Evolutionary conservation across 164 flowering plant genomes (phyloP).

Genomic region (Houttuynia cordata): DNA sequence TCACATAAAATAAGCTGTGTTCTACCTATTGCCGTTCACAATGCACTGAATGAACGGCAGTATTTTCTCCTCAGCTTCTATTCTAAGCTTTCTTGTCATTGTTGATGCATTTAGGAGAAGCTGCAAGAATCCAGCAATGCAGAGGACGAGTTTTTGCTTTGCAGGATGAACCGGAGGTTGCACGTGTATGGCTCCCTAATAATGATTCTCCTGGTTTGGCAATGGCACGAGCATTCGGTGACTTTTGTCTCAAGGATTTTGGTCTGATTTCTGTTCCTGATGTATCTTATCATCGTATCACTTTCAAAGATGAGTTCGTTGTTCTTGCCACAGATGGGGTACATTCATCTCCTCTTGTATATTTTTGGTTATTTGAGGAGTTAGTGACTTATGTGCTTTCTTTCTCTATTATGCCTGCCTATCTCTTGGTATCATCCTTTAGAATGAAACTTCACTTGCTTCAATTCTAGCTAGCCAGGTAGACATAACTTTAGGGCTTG

Average conservation of each 20-base stretch:
- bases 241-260: conserved; percentile 63
- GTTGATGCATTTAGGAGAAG: conserved; percentile 50
- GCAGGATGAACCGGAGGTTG: conserved; percentile 98
- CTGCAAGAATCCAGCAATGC: conserved; percentile 85
- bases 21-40: not conserved
- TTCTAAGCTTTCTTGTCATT: not conserved
- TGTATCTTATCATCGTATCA: conserved; percentile 37
- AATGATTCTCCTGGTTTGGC: conserved; percentile 78
- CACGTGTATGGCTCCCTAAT: conserved; percentile 77
- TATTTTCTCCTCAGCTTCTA: not conserved
- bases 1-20: too few species aligned
- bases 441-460: too few species aligned
- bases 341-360: conserved; percentile 11
- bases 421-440: too few species aligned
- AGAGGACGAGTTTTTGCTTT: conserved; percentile 94
- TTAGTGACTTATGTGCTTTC: not conserved
- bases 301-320: conserved; percentile 47
- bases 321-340: conserved; percentile 73
- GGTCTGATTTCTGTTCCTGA: conserved; percentile 68
- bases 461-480: too few species aligned
- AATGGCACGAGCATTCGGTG: conserved; percentile 78
- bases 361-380: not conserved
- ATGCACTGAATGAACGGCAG: not conserved
- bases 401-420: too few species aligned
- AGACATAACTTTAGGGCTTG: too few species aligned